A percentile compares a stretch with the other conserved stretches of the same genome.
phyloP scores from a whole-genome alignment of 1,139 yeast genomes.

The Candida glucosophila region DNA sequence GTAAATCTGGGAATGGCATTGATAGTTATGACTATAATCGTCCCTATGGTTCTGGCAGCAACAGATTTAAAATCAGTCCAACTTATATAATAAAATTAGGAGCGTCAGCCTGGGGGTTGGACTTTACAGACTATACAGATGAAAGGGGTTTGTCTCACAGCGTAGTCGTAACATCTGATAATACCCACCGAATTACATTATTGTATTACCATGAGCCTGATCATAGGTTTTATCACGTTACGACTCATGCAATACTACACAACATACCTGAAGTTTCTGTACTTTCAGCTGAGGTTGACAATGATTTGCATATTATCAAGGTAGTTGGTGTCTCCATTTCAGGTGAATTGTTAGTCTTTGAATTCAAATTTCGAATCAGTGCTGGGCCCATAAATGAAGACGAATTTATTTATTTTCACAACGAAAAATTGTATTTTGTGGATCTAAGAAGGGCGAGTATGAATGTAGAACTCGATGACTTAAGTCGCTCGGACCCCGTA shows the following conservation, averaged over 20 bases:
- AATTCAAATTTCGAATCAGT: slow-evolving; percentile 2
- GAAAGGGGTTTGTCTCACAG: slow-evolving; percentile 18
- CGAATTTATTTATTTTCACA: too few relatives aligned
- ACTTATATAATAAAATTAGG: slow-evolving; percentile 28
- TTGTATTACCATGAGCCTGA: slow-evolving; percentile 32
- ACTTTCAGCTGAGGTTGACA: slow-evolving; percentile 13
- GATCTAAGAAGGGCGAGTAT: too few relatives aligned
- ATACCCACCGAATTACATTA: slow-evolving; percentile 39
- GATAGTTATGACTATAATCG: too few relatives aligned
- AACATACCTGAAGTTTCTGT: slow-evolving; percentile 55
- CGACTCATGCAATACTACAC: slow-evolving; percentile 40
- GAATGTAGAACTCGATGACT: too few relatives aligned
- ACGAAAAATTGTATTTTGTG: too few relatives aligned
- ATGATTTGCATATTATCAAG: slow-evolving; percentile 12
- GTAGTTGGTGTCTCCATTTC: slow-evolving; percentile 39
- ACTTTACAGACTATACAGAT: slow-evolving; percentile 22
- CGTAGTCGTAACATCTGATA: slow-evolving; percentile 49
- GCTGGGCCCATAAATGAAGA: not conserved
- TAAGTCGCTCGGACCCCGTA: too few relatives aligned
- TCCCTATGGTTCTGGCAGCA: too few relatives aligned
- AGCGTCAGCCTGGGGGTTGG: slow-evolving; percentile 63
- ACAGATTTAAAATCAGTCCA: slow-evolving; percentile 16
- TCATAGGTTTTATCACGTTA: slow-evolving; percentile 21
- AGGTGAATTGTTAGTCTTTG: slow-evolving; percentile 38
- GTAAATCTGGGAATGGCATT: slow-evolving; percentile 11